phyloP scores from a whole-genome alignment of 2,329 filamentous ascomycete genomes.

The Plectosphaerella plurivora region DNA sequence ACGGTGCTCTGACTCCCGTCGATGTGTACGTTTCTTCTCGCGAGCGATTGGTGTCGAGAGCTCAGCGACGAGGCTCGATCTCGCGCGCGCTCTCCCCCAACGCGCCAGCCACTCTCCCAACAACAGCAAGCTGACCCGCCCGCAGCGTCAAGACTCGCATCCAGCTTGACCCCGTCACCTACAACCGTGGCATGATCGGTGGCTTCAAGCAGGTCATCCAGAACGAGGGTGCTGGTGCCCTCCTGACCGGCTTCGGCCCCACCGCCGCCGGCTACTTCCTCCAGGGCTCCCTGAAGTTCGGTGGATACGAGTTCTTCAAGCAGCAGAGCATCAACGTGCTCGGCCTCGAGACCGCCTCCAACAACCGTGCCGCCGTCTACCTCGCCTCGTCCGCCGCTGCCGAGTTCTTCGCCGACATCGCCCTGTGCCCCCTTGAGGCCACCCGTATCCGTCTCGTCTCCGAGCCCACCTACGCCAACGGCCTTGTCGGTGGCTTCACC shows the following conservation, averaged over 20 bases:
- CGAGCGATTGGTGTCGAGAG: not conserved
- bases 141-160: conserved; percentile 90
- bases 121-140: conserved; percentile 1
- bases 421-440: conserved; percentile 87
- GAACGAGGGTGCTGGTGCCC: conserved; percentile 80
- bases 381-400: conserved; percentile 63
- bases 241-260: conserved; percentile 80
- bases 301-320: conserved; percentile 96
- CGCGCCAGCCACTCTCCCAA: not conserved
- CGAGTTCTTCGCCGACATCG: conserved; percentile 71
- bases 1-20: conserved; percentile 94
- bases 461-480: conserved; percentile 78
- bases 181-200: conserved; percentile 83
- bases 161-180: conserved; percentile 84
- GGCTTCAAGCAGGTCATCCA: conserved; percentile 82
- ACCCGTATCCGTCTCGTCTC: conserved; percentile 92
- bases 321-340: conserved; percentile 78
- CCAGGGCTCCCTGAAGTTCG: conserved; percentile 89
- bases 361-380: conserved; percentile 81
- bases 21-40: conserved; percentile 84
- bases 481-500: conserved; percentile 72
- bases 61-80: no score
- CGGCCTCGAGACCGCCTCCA: conserved; percentile 70
- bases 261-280: conserved; percentile 91
- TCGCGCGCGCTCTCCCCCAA: not conserved